Evolutionary conservation across 495 filamentous ascomycete species (phyloP), one percentile per base, ranked within the genome.

Genomic region (Talaromyces adpressus): DNA sequence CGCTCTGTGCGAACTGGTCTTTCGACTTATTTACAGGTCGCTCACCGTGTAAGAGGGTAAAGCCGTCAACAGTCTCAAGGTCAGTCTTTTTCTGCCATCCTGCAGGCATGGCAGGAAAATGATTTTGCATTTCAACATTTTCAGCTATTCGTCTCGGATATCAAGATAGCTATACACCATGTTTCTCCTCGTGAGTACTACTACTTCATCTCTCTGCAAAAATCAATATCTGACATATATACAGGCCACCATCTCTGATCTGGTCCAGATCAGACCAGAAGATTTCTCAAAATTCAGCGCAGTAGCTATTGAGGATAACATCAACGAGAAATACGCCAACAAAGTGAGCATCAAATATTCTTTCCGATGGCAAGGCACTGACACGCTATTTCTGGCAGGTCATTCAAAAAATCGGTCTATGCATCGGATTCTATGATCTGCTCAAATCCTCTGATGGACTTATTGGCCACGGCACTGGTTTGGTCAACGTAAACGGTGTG

Each of bases 301-400:
- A 6, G 82, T 88, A 36, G 90, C 91, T 2, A 87, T 98, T 64
- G 91, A 97, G 74, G 92, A 98, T 73, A 91, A 90, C 65, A 92
- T 98, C 77, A 96, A 98, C 68, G 83, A 85, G 62, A 98, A 98
- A 77, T 98, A 96, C 74, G 86, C 93, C 59, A 95, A 98, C 79
- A 93, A 92, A 74, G 89, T 91, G 58, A 62, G 79, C 62, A n/a
- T 14, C 47, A 6, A 29, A 18, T 63, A 30, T 39, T 22, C 5
- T 12, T 5, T 57, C 45, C 1, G 16, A 27, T 14, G 52, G 6
- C 2, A 30, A 14, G 12, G 3, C 3, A 11, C 29, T 32, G 56
- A 36, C 7, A 4, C 1, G 2, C 58, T 9, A 18, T 34, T 23
- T 32, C 30, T 16, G 1, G 29, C 64, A 85, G 83, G 82, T 87